A percentile compares a stretch with the other conserved stretches of the same genome.
Evolutionary conservation across 2,329 filamentous ascomycete genomes (phyloP).

Genomic region (Cladosporium austrohemisphaericum): DNA sequence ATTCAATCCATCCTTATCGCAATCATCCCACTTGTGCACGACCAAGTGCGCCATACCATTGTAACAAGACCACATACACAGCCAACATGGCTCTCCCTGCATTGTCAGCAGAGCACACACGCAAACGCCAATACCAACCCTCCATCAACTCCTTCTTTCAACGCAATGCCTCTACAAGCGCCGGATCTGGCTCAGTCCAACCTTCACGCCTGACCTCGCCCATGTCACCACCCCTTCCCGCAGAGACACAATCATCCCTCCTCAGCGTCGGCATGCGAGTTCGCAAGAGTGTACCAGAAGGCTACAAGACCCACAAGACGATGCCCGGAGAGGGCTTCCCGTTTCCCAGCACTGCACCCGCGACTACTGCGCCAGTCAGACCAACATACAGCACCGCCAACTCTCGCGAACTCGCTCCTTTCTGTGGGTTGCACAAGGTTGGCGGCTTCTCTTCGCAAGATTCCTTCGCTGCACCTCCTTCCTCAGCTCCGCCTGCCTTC

Average conservation of each 20-base stretch:
- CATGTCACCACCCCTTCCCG: constrained; percentile 54
- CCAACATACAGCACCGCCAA: constrained; percentile 11
- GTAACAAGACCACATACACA: no score
- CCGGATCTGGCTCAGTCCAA: background rate
- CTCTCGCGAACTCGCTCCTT: constrained; percentile 66
- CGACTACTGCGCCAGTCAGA: constrained; percentile 33
- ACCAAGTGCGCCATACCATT: no score
- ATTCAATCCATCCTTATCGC: no score
- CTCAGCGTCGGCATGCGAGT: constrained; percentile 91
- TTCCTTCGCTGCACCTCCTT: constrained; percentile 22
- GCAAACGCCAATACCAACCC: constrained; percentile 16
- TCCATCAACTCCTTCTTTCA: constrained; percentile 21
- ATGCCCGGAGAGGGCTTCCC: constrained; percentile 22
- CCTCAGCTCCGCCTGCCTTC: constrained; percentile 25
- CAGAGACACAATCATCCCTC: constrained; percentile 73
- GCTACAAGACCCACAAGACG: constrained; percentile 73
- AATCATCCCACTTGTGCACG: no score
- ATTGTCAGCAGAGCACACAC: background rate
- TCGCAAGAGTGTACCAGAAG: constrained; percentile 87
- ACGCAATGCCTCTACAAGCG: constrained; percentile 1
- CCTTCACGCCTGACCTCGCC: constrained; percentile 16
- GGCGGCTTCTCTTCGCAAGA: constrained; percentile 64
- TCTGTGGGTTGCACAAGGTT: constrained; percentile 74
- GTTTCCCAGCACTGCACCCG: constrained; percentile 27
- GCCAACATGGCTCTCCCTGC: background rate